Evolutionary conservation across 1,284 basidiomycete genomes (phyloP).

Genomic region (Schizopora paradoxa): DNA sequence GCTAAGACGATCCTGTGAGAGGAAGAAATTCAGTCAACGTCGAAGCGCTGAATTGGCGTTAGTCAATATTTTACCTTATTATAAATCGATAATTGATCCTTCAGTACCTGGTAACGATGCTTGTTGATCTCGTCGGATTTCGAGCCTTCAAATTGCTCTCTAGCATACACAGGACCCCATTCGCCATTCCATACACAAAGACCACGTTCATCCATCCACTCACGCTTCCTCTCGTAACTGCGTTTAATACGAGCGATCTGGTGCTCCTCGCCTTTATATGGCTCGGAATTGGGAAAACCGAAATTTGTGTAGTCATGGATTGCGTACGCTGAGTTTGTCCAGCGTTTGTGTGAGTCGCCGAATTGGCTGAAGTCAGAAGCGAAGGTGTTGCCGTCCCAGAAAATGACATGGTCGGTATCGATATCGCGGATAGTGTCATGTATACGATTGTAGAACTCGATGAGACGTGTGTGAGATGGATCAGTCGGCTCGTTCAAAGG

Average conservation of each 20-base stretch:
- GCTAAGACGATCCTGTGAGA: conserved; percentile 36
- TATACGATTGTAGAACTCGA: conserved; percentile 36
- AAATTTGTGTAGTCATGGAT: conserved; percentile 40
- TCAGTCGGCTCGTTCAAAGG: conserved; percentile 44
- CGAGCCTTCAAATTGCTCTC: conserved; percentile 24
- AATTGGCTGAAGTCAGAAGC: conserved; percentile 40
- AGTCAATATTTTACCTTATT: conserved; percentile 27
- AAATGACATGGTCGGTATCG: conserved; percentile 38
- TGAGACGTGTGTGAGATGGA: conserved; percentile 29
- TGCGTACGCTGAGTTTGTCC: conserved; percentile 36
- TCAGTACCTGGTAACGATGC: conserved; percentile 37
- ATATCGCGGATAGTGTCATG: conserved; percentile 39
- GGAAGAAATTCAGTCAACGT: neutral
- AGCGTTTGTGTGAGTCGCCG: conserved; percentile 24
- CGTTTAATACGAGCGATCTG: conserved; percentile 29
- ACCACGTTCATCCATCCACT: conserved; percentile 26
- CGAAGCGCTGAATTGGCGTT: conserved; percentile 17
- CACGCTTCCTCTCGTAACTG: conserved; percentile 30
- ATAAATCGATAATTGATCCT: conserved; percentile 46
- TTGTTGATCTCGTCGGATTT: conserved; percentile 36
- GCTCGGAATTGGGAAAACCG: conserved; percentile 36
- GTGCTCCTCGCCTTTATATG: conserved; percentile 25
- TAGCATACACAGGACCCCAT: conserved; percentile 30
- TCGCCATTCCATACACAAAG: conserved; percentile 37
- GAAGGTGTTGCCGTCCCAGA: conserved; percentile 36